These are phyloP conservation scores for Heritiera littoralis DNA, from an alignment of 345 rosid species.

Conservation along the genomic window DNA sequence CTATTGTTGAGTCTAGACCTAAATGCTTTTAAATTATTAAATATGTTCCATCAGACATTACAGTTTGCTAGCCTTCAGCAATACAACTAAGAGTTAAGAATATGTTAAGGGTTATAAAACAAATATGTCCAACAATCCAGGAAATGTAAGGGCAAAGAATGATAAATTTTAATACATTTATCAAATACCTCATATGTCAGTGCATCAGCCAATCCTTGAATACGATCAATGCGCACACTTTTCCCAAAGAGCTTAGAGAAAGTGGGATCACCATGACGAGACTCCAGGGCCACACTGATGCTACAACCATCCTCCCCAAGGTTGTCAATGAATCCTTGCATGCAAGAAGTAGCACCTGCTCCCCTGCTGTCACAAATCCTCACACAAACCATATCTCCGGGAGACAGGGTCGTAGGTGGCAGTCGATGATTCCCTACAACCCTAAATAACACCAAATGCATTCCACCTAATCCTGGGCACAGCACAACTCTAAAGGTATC, in stretches of 20 bases:
- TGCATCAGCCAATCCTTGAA: slow-evolving; percentile 90
- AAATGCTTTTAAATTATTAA: background rate
- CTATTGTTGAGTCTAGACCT: background rate
- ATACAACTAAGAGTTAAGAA: background rate
- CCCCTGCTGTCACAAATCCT: slow-evolving; percentile 86
- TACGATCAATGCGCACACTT: slow-evolving; percentile 86
- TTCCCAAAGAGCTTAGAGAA: slow-evolving; percentile 95
- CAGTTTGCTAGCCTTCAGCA: slow-evolving; percentile 1
- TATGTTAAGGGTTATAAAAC: background rate
- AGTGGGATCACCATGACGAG: slow-evolving; percentile 96
- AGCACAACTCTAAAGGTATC: slow-evolving; percentile 22
- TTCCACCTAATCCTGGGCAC: slow-evolving; percentile 84
- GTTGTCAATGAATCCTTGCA: slow-evolving; percentile 90
- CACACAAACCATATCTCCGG: slow-evolving; percentile 98
- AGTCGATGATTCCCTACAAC: slow-evolving; percentile 80
- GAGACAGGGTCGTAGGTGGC: slow-evolving; percentile 92
- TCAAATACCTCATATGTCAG: slow-evolving; percentile 81
- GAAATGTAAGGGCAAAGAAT: slow-evolving; percentile 7
- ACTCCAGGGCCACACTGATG: slow-evolving; percentile 88
- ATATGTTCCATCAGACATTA: background rate
- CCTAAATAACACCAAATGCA: slow-evolving; percentile 87
- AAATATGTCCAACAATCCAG: background rate
- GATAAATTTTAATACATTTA: slow-evolving; percentile 1
- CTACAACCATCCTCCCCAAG: slow-evolving; percentile 96
- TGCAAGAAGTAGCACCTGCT: slow-evolving; percentile 81